phyloP scores from a whole-genome alignment of 371 early-diverging fungal species.

The Mortierella sp. region DNA sequence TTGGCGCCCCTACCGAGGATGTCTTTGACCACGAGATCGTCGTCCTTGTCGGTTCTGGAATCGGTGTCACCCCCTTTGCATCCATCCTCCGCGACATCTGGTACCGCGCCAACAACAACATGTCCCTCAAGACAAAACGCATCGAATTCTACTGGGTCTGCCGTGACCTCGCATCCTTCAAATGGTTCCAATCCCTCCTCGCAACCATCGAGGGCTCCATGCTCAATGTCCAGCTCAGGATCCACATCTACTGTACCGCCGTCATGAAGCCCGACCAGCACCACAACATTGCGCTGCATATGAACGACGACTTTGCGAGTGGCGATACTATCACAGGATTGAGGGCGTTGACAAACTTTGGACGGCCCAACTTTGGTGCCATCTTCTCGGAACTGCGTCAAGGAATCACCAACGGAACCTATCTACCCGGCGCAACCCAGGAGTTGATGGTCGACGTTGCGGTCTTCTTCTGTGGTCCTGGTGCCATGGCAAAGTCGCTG shows the following conservation, averaged over 20 bases:
- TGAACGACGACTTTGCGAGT: slow-evolving; percentile 61
- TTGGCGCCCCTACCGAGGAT: slow-evolving; percentile 89
- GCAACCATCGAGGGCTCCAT: slow-evolving; percentile 71
- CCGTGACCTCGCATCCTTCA: slow-evolving; percentile 72
- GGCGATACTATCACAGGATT: slow-evolving; percentile 71
- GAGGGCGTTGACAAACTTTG: slow-evolving; percentile 69
- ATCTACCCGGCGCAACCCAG: slow-evolving; percentile 46
- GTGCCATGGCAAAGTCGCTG: slow-evolving; percentile 60
- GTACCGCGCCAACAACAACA: slow-evolving; percentile 67
- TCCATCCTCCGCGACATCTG: slow-evolving; percentile 79
- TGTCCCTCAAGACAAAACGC: slow-evolving; percentile 61
- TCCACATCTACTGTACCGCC: slow-evolving; percentile 79
- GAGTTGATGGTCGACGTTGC: slow-evolving; percentile 60
- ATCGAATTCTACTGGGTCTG: slow-evolving; percentile 80
- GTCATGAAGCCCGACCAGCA: slow-evolving; percentile 67
- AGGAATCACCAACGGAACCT: slow-evolving; percentile 54
- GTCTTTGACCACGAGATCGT: slow-evolving; percentile 85
- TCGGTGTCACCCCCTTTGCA: slow-evolving; percentile 87
- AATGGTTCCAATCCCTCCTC: slow-evolving; percentile 82
- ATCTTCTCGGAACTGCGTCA: slow-evolving; percentile 65
- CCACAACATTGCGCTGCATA: slow-evolving; percentile 67
- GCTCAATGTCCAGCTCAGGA: slow-evolving; percentile 68
- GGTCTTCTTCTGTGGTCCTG: slow-evolving; percentile 81
- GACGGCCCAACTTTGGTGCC: slow-evolving; percentile 68
- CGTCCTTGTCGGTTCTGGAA: slow-evolving; percentile 85